These are phyloP conservation scores for Petunia hybrid DNA, from an alignment of 305 asterid species.

Conservation along the genomic window DNA sequence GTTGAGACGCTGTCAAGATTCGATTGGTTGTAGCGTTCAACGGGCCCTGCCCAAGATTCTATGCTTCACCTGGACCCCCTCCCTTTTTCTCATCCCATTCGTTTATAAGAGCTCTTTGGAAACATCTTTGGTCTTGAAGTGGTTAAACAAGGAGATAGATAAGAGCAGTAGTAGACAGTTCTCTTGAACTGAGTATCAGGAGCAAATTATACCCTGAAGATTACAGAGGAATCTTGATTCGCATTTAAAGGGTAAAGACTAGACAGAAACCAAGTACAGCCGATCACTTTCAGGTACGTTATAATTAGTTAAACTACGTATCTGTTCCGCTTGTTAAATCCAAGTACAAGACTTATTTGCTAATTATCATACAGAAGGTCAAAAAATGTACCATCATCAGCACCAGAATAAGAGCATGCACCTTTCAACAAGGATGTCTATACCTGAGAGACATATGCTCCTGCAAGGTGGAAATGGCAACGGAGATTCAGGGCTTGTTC, in stretches of 20 bases:
- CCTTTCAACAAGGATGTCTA: conserved; percentile 66
- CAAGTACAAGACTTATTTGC: conserved; percentile 34
- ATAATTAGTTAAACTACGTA: conserved; percentile 17
- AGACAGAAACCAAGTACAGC: conserved; percentile 36
- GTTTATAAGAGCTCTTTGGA: conserved; percentile 67
- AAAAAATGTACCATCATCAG: conserved; percentile 78
- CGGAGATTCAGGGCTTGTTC: conserved; percentile 89
- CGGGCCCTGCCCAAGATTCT: conserved; percentile 73
- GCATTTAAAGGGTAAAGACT: conserved; percentile 51
- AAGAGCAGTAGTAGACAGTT: conserved; percentile 47
- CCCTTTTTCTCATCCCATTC: conserved; percentile 41
- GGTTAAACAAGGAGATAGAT: conserved; percentile 47
- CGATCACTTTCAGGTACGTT: conserved; percentile 29
- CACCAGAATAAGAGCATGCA: conserved; percentile 74
- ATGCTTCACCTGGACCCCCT: conserved; percentile 63
- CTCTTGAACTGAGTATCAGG: conserved; percentile 39
- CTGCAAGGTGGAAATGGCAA: conserved; percentile 68
- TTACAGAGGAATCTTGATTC: conserved; percentile 44
- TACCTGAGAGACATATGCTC: conserved; percentile 67
- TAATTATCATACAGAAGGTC: conserved; percentile 45
- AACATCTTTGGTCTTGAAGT: conserved; percentile 39
- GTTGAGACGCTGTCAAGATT: conserved; percentile 63
- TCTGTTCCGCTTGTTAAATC: neutral
- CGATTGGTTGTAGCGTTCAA: conserved; percentile 55
- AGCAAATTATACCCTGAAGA: conserved; percentile 33